Conservation (phyloP, 805 yeast genomes). For the Alloascoidea africana region DNA sequence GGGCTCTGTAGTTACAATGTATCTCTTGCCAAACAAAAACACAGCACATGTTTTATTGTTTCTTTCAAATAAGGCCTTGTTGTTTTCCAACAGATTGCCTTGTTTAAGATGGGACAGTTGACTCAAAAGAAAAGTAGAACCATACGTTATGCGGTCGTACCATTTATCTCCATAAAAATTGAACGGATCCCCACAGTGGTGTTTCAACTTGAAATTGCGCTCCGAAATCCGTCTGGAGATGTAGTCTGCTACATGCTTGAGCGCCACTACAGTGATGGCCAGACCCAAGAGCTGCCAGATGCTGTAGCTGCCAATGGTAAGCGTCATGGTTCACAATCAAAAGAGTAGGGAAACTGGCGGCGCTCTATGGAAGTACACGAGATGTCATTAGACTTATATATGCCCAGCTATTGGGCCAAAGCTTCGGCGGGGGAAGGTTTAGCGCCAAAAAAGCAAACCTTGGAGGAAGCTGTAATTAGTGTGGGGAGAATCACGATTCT, state of each 20-base stretch:
- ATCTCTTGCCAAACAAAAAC: not conserved
- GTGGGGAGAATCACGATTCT: too few relatives aligned
- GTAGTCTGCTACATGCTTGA: not conserved
- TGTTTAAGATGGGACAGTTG: not conserved
- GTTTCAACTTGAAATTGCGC: not conserved
- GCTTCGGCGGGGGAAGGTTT: too few relatives aligned
- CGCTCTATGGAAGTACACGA: too few relatives aligned
- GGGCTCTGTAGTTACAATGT: conserved; percentile 15
- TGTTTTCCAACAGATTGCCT: not conserved
- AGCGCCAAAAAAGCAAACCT: too few relatives aligned
- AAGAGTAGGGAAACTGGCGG: too few relatives aligned
- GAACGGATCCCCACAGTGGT: not conserved
- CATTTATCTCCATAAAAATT: not conserved
- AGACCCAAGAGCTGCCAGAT: not conserved
- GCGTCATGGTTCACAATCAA: too few relatives aligned
- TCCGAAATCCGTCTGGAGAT: not conserved
- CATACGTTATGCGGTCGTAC: not conserved
- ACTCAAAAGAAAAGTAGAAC: not conserved
- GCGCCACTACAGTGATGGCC: not conserved
- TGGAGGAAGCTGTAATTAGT: too few relatives aligned
- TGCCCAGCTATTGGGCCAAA: too few relatives aligned
- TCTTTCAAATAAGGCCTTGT: not conserved
- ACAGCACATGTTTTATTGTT: not conserved
- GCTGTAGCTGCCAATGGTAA: too few relatives aligned
- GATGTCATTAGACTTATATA: too few relatives aligned